Base-by-base conservation (phyloP, 345 rosid genomes). In the Angophora floribunda region DNA sequence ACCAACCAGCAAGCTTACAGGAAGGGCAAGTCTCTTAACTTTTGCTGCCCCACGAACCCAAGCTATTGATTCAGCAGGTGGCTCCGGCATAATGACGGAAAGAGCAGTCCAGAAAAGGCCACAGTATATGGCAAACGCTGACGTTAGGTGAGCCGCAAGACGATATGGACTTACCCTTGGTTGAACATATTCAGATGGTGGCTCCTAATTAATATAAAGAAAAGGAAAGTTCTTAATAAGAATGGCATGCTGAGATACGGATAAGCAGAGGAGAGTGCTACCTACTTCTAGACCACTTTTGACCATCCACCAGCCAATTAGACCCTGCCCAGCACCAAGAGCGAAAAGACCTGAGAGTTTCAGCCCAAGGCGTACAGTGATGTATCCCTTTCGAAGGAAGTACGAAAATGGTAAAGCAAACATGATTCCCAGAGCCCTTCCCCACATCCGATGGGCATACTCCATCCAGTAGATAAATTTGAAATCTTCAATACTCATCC, bases 301-400 rank as follows among this genome's bases (percentile, higher is more conserved):
- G 51, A 98, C 99, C 99, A 98, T 97, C 99, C 99, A 98, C 98
- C 99, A 98, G 90, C 99, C 99, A 89, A 98, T 96, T 87, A 97
- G 90, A 88, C 99, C 99, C 95, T 96, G 99, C 82, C 97, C 99
- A 91, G 98, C 98, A 92, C 99, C 99, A 89, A 98, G 99, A 53
- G 95, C 97, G 87, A 96, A 98, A 84, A 95, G 94, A 90, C 93
- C 93, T 88, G 97, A 96, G 88, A 98, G 97, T 91, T 94, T 89
- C 65, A 95, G 86, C 88, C 98, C 99, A 88, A 98, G 98, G 85
- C 93, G 91, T 85, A 96, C 47, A 82, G 98, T 95, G 89, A 98
- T 94, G 92, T 95, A 98, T 87, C 99, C 95, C 94, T 95, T 96
- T 45, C 96, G 95, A 88, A 98, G 92, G 91, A 98, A 98, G 92